Evolutionary conservation across 345 rosid species (phyloP), one percentile per base, ranked within the genome.

Genomic region (Dipteronia sinensis): DNA sequence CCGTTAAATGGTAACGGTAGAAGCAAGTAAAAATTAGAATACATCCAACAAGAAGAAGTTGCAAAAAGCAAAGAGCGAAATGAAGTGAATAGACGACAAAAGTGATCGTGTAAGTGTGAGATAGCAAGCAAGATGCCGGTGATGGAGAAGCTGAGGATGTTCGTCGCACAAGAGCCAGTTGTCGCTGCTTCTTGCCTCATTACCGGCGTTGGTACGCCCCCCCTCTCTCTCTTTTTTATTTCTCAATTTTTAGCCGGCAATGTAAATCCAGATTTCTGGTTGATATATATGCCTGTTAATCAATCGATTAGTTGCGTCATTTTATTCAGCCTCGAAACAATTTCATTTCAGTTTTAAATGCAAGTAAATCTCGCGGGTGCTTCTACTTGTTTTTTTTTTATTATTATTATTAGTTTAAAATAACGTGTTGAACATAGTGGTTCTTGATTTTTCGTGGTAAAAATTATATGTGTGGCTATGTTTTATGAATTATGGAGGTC

Each of bases 111-210:
- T 47, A 16, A 23, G 38, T 20, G 27, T 16, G 3, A 69, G 70
- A 51, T 42, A 8, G 55, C 11, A 10, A 22, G 51, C 76, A 69
- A 86, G 53, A 96, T 96, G 98, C 76, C 95, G 75, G 83, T 89
- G 77, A 94, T 94, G 94, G 91, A 88, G 86, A 94, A 83, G 85
- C 81, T 96, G 80, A 94, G 87, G 86, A 91, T 92, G 74, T 91
- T 96, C 77, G 89, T 91, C 1, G 98, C 87, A 69, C 97, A 94
- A 77, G 98, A 96, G 83, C 98, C 99, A 1, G 93, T 94, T 7
- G 94, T 96, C 3, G 93, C 97, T 7, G 97, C 92, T 73, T 94
- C 98, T 77, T 92, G 94, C 82, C 88, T 92, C 69, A 91, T 96
- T 71, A 98, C 87, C 61, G 98, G 93, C 64, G 63, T 94, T 70